Conservation (phyloP, 495 filamentous ascomycete genomes). For the Trichoderma reesei region DNA sequence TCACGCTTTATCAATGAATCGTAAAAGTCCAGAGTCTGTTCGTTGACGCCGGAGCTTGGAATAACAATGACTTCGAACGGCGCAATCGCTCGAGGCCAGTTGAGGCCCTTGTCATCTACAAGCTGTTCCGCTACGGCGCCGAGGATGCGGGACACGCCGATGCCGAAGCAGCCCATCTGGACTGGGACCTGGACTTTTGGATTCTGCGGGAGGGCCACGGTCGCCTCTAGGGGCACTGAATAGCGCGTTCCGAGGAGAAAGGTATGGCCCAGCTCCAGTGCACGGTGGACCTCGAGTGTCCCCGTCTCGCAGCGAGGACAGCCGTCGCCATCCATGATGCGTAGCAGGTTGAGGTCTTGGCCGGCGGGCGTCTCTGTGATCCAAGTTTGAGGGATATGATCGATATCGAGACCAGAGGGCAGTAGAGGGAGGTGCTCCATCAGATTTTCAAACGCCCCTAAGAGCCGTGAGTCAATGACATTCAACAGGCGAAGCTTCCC, state of each 20-base stretch:
- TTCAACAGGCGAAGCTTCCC: constrained; percentile 33
- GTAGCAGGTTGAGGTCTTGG: constrained; percentile 46
- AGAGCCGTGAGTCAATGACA: constrained; percentile 40
- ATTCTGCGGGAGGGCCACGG: constrained; percentile 32
- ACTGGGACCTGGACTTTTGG: constrained; percentile 36
- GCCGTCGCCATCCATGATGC: constrained; percentile 54
- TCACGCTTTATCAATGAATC: constrained; percentile 33
- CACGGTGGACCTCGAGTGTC: constrained; percentile 52
- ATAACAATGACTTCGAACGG: constrained; percentile 76
- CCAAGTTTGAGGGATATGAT: constrained; percentile 12
- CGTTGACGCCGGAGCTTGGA: constrained; percentile 37
- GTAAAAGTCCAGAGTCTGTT: constrained; percentile 48
- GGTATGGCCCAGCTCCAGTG: constrained; percentile 88
- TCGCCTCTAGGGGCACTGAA: constrained; percentile 59
- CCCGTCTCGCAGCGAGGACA: constrained; percentile 64
- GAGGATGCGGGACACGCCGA: constrained; percentile 86
- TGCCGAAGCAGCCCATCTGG: constrained; percentile 95
- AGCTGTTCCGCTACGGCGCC: constrained; percentile 69
- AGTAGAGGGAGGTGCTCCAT: neutral
- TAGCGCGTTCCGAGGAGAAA: constrained; percentile 91
- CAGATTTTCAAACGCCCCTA: neutral
- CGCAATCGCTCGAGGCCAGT: constrained; percentile 80
- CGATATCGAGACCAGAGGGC: neutral
- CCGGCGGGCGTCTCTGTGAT: constrained; percentile 13
- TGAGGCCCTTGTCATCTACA: constrained; percentile 65